Evolutionary conservation across 805 yeast genomes (phyloP).

Genomic region (Lipomyces anomalus): DNA sequence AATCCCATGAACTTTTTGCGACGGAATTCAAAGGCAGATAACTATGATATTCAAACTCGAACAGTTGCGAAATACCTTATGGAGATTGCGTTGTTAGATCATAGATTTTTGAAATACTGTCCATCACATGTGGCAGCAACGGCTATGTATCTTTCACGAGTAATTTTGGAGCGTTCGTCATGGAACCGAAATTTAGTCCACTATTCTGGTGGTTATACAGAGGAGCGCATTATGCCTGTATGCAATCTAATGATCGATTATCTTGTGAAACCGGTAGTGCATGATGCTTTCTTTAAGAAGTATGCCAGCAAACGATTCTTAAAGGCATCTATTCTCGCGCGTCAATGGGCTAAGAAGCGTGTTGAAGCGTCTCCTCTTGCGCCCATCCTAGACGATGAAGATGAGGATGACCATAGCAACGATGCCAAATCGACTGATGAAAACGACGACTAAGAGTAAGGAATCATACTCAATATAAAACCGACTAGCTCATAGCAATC

Average conservation of each 20-base stretch:
- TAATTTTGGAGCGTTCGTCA: slow-evolving; percentile 56
- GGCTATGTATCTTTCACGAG: slow-evolving; percentile 79
- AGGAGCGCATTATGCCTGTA: slow-evolving; percentile 64
- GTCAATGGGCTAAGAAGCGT: slow-evolving; percentile 33
- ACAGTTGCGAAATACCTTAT: slow-evolving; percentile 89
- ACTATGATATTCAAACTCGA: slow-evolving; percentile 87
- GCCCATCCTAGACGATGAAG: background rate
- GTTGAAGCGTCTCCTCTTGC: slow-evolving; percentile 12
- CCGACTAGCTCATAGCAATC: slow-evolving; percentile 7
- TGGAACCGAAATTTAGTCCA: slow-evolving; percentile 72
- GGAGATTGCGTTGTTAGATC: slow-evolving; percentile 88
- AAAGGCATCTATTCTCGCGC: slow-evolving; percentile 45
- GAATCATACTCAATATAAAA: background rate
- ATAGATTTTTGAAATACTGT: slow-evolving; percentile 74
- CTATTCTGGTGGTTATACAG: slow-evolving; percentile 85
- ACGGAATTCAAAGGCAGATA: slow-evolving; percentile 92
- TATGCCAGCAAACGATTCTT: slow-evolving; percentile 84
- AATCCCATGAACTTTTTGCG: slow-evolving; percentile 96
- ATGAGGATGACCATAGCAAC: slow-evolving; percentile 4
- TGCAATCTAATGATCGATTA: slow-evolving; percentile 72
- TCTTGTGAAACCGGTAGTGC: slow-evolving; percentile 63
- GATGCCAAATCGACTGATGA: slow-evolving; percentile 1
- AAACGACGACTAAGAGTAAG: background rate
- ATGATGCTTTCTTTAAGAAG: slow-evolving; percentile 89
- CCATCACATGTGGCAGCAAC: slow-evolving; percentile 97